Evolutionary conservation across 331 rosid species (phyloP), one percentile per base, ranked within the genome.

Genomic region (Rhamnella rubrinervis): DNA sequence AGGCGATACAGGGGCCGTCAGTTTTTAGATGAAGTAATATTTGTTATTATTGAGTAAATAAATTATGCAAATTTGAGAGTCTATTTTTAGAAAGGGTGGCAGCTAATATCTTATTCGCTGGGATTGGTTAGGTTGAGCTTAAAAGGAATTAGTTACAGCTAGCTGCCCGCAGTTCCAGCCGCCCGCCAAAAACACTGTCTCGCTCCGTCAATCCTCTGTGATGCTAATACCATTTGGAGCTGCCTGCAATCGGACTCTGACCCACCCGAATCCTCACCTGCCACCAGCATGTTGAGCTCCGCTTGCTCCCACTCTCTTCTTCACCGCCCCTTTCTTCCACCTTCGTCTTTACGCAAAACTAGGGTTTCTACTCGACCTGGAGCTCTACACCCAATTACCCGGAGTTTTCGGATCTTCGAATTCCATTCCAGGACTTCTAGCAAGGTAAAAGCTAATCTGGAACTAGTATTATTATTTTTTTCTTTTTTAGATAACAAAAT

Each of bases 221-320:
- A 78, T 84, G 83, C 75, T 68, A 70, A 71, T 59, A 53, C 23
- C 49, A 7, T 68, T 65, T 8, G 67, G 76, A 75, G 63, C 61
- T 72, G 68, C 58, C 71, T 19, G 39, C 68, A 66, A 40, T 75
- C 72, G 65, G 71, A 56, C 40, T 38, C 78, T 41, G 66, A 23
- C 74, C 44, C 71, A 52, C 14, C 41, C 46, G 41, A 44, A 57
- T 52, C 61, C 28, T 71, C 25, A 46, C 77, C 64, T 73, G 82
- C 63, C 76, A 91, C 61, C 77, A 85, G 61, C 76, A 91, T 91
- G 97, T 83, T 81, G 88, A 83, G 85, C 71, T 79, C 90, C 82
- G 68, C 82, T 51, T 78, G 82, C 51, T 75, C 80, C 70, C 72
- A 68, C 75, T 71, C 88, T 53, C 55, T 80, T 59, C 75, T 85